These are phyloP conservation scores for Solanum acaule DNA, from an alignment of 257 asterid species.

Conservation along the genomic window DNA sequence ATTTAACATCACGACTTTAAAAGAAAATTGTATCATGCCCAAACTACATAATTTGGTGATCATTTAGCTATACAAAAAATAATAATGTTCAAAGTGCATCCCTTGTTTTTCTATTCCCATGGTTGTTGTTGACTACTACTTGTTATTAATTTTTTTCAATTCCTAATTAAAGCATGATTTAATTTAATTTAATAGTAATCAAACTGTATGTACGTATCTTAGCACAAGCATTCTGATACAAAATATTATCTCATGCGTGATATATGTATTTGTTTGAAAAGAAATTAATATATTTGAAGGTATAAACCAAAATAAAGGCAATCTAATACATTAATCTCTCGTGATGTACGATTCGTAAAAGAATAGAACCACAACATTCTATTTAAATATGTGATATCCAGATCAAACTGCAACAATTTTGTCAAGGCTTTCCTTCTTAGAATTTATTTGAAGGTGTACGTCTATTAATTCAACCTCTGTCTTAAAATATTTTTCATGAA, in stretches of 20 bases:
- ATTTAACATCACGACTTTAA: neutral
- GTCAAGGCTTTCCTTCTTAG: neutral
- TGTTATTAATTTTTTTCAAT: neutral
- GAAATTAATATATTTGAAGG: neutral
- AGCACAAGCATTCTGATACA: neutral
- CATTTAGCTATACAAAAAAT: neutral
- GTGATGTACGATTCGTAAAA: no score
- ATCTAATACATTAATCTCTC: neutral
- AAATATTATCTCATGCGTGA: neutral
- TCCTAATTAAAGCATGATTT: neutral
- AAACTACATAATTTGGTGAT: neutral
- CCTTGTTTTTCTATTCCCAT: neutral
- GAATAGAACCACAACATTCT: no score
- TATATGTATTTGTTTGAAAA: neutral
- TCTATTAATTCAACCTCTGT: neutral
- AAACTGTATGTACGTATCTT: neutral
- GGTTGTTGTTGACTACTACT: neutral
- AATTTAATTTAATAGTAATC: neutral
- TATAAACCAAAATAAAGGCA: neutral
- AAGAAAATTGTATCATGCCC: neutral
- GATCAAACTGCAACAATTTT: fast-evolving
- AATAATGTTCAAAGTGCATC: neutral
- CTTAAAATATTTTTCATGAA: neutral
- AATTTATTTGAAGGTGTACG: neutral
- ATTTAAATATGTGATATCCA: neutral